Evolutionary conservation across 2,329 filamentous ascomycete genomes (phyloP).

Genomic region (Fusarium continuum): DNA sequence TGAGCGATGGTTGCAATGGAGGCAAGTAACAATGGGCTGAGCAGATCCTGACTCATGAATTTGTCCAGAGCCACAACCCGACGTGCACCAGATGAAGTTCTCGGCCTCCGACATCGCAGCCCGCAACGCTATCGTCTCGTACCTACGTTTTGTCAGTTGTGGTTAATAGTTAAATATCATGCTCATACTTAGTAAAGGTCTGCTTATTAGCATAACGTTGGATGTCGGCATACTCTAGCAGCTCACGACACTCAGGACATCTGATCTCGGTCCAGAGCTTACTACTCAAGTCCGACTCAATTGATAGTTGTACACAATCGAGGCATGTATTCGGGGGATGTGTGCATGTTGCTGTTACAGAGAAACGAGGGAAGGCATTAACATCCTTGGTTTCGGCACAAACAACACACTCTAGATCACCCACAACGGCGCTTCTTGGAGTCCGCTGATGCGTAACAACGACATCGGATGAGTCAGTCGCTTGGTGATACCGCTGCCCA

Average conservation of each 20-base stretch:
- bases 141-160: slow-evolving; percentile 41
- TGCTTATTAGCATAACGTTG: slow-evolving; percentile 54
- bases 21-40: slow-evolving; percentile 55
- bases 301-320: slow-evolving; percentile 49
- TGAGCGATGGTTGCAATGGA: slow-evolving; percentile 51
- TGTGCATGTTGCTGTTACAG: slow-evolving; percentile 47
- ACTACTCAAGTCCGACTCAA: slow-evolving; percentile 47
- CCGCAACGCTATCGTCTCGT: slow-evolving; percentile 56
- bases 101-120: slow-evolving; percentile 54
- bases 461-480: slow-evolving; percentile 39
- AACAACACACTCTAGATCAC: slow-evolving; percentile 48
- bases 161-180: background rate
- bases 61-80: slow-evolving; percentile 62
- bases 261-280: slow-evolving; percentile 56
- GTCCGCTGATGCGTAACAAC: slow-evolving; percentile 47
- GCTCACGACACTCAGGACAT: slow-evolving; percentile 61
- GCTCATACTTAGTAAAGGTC: slow-evolving; percentile 53
- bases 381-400: slow-evolving; percentile 48
- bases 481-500: slow-evolving; percentile 49
- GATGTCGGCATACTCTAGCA: slow-evolving; percentile 56
- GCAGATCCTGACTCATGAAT: slow-evolving; percentile 55
- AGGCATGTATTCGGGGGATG: slow-evolving; percentile 49
- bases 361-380: slow-evolving; percentile 46
- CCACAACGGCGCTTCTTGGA: slow-evolving; percentile 31
- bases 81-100: slow-evolving; percentile 64